phyloP scores from a whole-genome alignment of 495 filamentous ascomycete species.

The Clohesyomyces aquaticus region DNA sequence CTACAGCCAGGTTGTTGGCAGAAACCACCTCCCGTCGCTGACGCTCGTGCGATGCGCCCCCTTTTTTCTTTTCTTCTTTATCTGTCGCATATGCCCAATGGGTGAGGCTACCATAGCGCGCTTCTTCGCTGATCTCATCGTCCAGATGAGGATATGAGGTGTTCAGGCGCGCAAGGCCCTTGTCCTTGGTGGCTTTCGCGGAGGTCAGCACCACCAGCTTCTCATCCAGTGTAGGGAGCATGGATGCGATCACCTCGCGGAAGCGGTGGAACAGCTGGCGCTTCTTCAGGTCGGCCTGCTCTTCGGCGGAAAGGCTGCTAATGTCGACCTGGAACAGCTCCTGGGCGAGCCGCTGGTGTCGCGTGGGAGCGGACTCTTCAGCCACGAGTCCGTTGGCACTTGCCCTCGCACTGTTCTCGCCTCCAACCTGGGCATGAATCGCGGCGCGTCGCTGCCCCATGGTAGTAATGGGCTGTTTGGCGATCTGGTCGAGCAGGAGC shows the following conservation, averaged over 20 bases:
- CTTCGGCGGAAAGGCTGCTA: slow-evolving; percentile 26
- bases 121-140: slow-evolving; percentile 88
- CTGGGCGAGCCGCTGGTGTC: slow-evolving; percentile 50
- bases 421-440: slow-evolving; percentile 24
- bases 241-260: slow-evolving; percentile 55
- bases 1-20: slow-evolving; percentile 65
- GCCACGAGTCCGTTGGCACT: slow-evolving; percentile 39
- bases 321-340: slow-evolving; percentile 48
- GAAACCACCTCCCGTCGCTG: slow-evolving; percentile 77
- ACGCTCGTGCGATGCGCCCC: slow-evolving; percentile 63
- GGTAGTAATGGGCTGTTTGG: slow-evolving; percentile 47
- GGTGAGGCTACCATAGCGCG: slow-evolving; percentile 83
- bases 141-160: slow-evolving; percentile 80
- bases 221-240: slow-evolving; percentile 86
- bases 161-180: slow-evolving; percentile 82
- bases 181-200: slow-evolving; percentile 83
- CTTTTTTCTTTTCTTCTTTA: slow-evolving; percentile 68
- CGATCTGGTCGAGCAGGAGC: slow-evolving; percentile 66
- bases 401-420: slow-evolving; percentile 39
- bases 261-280: slow-evolving; percentile 65
- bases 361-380: slow-evolving; percentile 30
- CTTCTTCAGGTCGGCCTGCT: slow-evolving; percentile 57
- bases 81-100: slow-evolving; percentile 97
- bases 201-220: slow-evolving; percentile 95
- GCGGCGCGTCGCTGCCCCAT: slow-evolving; percentile 45